A percentile compares a stretch with the other conserved stretches of the same genome.
phyloP scores from a whole-genome alignment of 1,139 yeast species.

The Kodamaea sp. region DNA sequence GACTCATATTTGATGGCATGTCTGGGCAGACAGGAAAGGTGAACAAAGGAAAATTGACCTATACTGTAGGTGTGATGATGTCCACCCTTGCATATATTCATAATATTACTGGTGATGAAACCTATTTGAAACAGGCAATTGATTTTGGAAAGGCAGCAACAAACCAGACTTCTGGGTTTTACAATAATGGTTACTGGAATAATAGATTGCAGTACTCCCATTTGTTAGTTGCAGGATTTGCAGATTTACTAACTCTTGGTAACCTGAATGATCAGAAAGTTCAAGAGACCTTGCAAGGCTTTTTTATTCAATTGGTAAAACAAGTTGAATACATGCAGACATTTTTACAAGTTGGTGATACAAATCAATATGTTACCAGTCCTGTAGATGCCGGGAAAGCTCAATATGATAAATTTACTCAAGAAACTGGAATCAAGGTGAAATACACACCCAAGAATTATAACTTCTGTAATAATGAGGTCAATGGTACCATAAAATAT shows the following conservation, averaged over 20 bases:
- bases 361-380: constrained; percentile 7
- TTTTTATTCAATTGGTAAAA: constrained; percentile 16
- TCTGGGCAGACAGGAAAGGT: constrained; percentile 5
- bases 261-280: constrained; percentile 4
- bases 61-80: constrained; percentile 14
- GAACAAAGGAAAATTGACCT: constrained; percentile 15
- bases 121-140: constrained; percentile 10
- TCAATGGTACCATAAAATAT: constrained; percentile 6
- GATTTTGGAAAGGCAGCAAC: constrained; percentile 12
- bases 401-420: constrained; percentile 9
- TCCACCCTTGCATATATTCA: constrained; percentile 11
- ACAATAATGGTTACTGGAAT: constrained; percentile 15
- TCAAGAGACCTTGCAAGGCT: constrained; percentile 9
- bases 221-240: constrained; percentile 13
- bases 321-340: constrained; percentile 21
- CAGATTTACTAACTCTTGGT: constrained; percentile 9
- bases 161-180: constrained; percentile 12
- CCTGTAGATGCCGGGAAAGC: constrained; percentile 7
- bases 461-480: constrained; percentile 9
- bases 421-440: background rate
- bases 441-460: constrained; percentile 3
- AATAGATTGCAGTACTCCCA: constrained; percentile 13
- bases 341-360: constrained; percentile 16
- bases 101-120: constrained; percentile 7
- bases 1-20: constrained; percentile 14